These are phyloP conservation scores for Scleroderma bovista DNA, from an alignment of 768 basidiomycete genomes.

Conservation along the genomic window DNA sequence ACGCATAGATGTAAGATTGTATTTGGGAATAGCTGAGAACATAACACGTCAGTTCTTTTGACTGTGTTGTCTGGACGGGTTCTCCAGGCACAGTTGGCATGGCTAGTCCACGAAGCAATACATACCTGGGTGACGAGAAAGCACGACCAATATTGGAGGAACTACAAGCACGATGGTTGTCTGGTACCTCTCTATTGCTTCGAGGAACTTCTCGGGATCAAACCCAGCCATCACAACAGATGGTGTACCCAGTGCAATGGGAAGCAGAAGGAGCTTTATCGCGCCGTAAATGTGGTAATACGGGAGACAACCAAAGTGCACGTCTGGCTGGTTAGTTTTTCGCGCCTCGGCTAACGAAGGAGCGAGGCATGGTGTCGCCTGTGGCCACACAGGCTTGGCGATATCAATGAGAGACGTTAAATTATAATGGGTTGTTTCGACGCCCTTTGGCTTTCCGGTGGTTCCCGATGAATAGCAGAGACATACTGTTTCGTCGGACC, in stretches of 20 bases:
- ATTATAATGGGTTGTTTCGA: constrained; percentile 66
- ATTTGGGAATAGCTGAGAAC: constrained; percentile 51
- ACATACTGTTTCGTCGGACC: constrained; percentile 54
- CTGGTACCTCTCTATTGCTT: constrained; percentile 58
- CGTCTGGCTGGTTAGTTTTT: constrained; percentile 30
- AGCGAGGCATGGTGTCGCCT: constrained; percentile 24
- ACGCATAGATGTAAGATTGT: constrained; percentile 57
- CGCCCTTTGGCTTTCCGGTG: constrained; percentile 74
- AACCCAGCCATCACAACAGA: constrained; percentile 62
- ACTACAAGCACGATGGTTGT: constrained; percentile 58
- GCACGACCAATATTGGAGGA: constrained; percentile 77
- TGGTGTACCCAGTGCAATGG: constrained; percentile 44
- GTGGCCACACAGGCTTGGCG: constrained; percentile 40
- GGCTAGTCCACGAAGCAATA: no score
- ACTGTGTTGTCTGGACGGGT: no score
- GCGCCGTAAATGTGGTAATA: constrained; percentile 52
- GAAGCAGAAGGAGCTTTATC: constrained; percentile 58
- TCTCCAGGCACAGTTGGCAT: no score
- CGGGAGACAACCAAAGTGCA: constrained; percentile 60
- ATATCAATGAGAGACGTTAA: constrained; percentile 55
- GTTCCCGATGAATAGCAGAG: constrained; percentile 68
- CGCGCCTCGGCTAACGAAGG: constrained; percentile 4
- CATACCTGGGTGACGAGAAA: constrained; percentile 65
- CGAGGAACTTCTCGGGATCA: constrained; percentile 64
- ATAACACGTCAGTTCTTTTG: background rate